Conservation (phyloP, 148 eudicot species). For the Simmondsia chinensis region DNA sequence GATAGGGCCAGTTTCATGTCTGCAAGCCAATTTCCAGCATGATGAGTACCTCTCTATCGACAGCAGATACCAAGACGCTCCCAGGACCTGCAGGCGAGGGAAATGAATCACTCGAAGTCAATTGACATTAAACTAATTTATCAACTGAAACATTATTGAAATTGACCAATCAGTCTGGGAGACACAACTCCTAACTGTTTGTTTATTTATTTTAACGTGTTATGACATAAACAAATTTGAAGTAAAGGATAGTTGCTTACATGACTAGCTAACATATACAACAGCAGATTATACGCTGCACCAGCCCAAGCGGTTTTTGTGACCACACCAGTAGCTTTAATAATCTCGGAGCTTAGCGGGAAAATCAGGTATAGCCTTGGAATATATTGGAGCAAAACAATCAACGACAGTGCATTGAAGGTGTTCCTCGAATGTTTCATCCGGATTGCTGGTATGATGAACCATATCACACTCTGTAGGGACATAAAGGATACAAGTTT, state of each 20-base stretch:
- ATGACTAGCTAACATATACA: constrained; percentile 71
- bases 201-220: too few relatives aligned
- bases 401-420: constrained; percentile 43
- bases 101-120: constrained; percentile 1
- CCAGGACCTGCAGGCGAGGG: constrained; percentile 36
- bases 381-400: constrained; percentile 51
- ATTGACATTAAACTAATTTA: not conserved
- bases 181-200: too few relatives aligned
- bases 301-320: constrained; percentile 76
- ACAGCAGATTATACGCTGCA: constrained; percentile 57
- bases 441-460: constrained; percentile 50
- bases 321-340: constrained; percentile 62
- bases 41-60: constrained; percentile 54
- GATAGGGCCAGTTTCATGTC: constrained; percentile 13
- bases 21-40: constrained; percentile 49
- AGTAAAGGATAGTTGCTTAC: constrained; percentile 20
- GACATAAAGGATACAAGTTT: not conserved
- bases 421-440: constrained; percentile 44
- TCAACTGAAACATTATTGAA: too few relatives aligned
- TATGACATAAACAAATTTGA: too few relatives aligned
- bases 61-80: constrained; percentile 59
- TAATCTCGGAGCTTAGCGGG: constrained; percentile 45
- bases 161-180: too few relatives aligned
- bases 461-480: constrained; percentile 65
- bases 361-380: constrained; percentile 52